Percentiles rank a stretch among this genome's conserved stretches.
phyloP scores from a whole-genome alignment of 345 rosid species.

The Garcia nutans region DNA sequence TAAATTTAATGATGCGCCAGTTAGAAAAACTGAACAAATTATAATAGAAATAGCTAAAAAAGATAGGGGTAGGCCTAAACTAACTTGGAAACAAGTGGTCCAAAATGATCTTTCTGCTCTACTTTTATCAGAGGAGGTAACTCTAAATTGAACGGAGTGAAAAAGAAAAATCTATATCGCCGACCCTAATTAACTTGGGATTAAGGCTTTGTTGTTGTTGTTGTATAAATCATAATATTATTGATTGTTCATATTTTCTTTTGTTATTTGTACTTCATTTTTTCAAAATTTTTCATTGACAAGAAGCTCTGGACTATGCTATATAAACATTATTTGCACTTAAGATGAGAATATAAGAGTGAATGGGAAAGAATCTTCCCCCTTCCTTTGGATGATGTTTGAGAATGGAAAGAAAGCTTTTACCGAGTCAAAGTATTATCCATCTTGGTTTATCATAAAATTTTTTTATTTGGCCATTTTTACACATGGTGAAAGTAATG shows the following conservation, averaged over 20 bases:
- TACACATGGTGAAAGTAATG: neutral
- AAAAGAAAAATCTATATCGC: too few species aligned
- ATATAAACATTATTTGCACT: neutral
- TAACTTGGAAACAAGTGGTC: too few species aligned
- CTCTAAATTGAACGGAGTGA: too few species aligned
- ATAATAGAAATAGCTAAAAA: too few species aligned
- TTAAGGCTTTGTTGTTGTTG: too few species aligned
- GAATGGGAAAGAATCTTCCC: neutral
- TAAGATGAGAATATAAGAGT: neutral
- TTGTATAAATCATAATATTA: too few species aligned
- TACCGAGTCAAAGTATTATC: neutral
- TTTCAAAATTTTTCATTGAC: neutral
- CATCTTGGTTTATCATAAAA: neutral
- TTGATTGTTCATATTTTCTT: neutral
- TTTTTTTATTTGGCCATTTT: neutral
- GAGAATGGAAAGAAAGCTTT: neutral
- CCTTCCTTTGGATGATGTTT: neutral
- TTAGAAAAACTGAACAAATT: too few species aligned
- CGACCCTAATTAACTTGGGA: too few species aligned
- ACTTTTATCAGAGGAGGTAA: too few species aligned
- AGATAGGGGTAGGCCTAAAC: too few species aligned
- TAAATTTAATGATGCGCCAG: too few species aligned
- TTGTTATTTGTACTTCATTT: neutral
- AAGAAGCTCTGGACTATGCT: neutral
- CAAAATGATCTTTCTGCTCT: too few species aligned